Conservation (phyloP, 495 filamentous ascomycete genomes). For the Friedmanniomyces endolithicus region DNA sequence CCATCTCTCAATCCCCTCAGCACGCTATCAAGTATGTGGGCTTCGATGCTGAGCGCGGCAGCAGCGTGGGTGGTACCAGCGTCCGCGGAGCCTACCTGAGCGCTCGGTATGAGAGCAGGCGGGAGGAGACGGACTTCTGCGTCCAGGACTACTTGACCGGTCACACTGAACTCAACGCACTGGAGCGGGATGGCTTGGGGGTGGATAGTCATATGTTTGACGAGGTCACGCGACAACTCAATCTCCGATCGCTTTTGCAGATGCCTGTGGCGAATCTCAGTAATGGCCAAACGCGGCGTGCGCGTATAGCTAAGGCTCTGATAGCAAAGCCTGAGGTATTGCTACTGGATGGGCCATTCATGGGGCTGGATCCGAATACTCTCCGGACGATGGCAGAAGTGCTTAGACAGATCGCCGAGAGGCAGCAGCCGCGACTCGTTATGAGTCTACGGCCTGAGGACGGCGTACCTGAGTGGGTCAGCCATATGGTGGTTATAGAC, state of each 20-base stretch:
- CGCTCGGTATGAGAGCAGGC: conserved; percentile 79
- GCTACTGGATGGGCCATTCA: conserved; percentile 88
- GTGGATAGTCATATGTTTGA: conserved; percentile 39
- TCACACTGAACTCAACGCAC: conserved; percentile 62
- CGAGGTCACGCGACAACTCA: conserved; percentile 52
- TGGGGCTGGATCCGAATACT: conserved; percentile 85
- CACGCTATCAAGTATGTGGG: conserved; percentile 73
- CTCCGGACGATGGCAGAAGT: conserved; percentile 54
- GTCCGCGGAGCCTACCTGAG: conserved; percentile 67
- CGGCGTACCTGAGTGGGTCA: conserved; percentile 77
- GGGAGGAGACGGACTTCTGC: conserved; percentile 79
- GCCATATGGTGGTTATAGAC: conserved; percentile 58
- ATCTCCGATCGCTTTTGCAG: conserved; percentile 49
- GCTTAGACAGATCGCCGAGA: conserved; percentile 50
- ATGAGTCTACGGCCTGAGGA: conserved; percentile 75
- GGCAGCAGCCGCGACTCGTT: conserved; percentile 55
- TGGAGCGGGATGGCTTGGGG: conserved; percentile 36
- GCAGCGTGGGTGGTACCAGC: conserved; percentile 38
- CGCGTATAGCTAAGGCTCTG: conserved; percentile 76
- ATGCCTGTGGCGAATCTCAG: conserved; percentile 80
- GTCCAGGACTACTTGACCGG: conserved; percentile 66
- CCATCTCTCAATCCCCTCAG: conserved; percentile 45
- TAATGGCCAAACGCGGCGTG: conserved; percentile 81
- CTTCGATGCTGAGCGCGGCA: conserved; percentile 45
- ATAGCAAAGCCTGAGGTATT: conserved; percentile 66